Evolutionary conservation across 331 rosid genomes (phyloP).

Genomic region (Erythrophleum ivorense): DNA sequence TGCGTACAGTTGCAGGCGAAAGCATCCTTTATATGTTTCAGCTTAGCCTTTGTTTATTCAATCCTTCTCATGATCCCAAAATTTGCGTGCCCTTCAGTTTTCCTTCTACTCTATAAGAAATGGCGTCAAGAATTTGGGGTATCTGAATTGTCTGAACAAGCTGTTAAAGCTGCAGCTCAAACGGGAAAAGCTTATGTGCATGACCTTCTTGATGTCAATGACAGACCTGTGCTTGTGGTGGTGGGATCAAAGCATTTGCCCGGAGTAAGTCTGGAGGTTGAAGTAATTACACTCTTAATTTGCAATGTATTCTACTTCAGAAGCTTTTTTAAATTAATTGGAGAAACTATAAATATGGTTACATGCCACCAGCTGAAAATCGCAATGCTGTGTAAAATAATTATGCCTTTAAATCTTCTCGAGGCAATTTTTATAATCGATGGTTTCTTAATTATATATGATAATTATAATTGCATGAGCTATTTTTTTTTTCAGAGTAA

Average conservation of each 20-base stretch:
- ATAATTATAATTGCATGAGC: not conserved
- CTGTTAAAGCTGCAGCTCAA: conserved; percentile 62
- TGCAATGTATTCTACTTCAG: not conserved
- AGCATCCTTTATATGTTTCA: not conserved
- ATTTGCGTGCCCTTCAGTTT: conserved; percentile 29
- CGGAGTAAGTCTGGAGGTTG: conserved; percentile 57
- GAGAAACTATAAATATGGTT: conserved; percentile 20
- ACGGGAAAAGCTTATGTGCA: conserved; percentile 87
- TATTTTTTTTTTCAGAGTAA: not conserved
- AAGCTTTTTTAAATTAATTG: not conserved
- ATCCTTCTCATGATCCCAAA: conserved; percentile 16
- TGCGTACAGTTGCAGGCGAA: not conserved
- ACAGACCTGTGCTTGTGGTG: conserved; percentile 82
- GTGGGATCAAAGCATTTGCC: conserved; percentile 82
- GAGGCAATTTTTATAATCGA: conserved; percentile 1
- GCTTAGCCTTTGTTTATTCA: conserved; percentile 18
- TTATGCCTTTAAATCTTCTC: conserved; percentile 2
- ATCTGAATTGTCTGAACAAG: conserved; percentile 70
- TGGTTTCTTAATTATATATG: not conserved
- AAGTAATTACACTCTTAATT: conserved; percentile 18
- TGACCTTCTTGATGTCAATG: conserved; percentile 70
- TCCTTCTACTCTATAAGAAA: conserved; percentile 59
- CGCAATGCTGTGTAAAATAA: not conserved
- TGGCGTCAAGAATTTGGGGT: conserved; percentile 94
- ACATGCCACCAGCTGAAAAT: conserved; percentile 11